phyloP scores from a whole-genome alignment of 805 yeast genomes.

The Candida pini region DNA sequence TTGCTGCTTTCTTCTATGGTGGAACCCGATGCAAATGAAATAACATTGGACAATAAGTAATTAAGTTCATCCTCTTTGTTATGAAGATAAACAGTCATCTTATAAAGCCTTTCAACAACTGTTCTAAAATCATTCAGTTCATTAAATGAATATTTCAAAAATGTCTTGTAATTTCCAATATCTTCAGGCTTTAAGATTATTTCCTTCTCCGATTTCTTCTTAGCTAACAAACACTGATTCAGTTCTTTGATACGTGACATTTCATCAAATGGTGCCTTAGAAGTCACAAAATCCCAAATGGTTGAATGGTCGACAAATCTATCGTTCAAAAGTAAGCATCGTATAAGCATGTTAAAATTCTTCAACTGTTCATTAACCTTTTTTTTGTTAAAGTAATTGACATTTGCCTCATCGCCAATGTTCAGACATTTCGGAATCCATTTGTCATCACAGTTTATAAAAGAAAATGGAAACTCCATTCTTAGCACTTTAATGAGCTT shows the following conservation, averaged over 20 bases:
- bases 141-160: slow-evolving; percentile 39
- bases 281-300: slow-evolving; percentile 37
- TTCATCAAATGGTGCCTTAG: slow-evolving; percentile 23
- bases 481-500: slow-evolving; percentile 31
- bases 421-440: slow-evolving; percentile 21
- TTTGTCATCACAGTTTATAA: slow-evolving; percentile 15
- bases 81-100: slow-evolving; percentile 8
- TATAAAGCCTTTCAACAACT: slow-evolving; percentile 31
- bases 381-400: slow-evolving; percentile 34
- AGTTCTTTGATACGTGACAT: slow-evolving; percentile 10
- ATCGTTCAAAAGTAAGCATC: slow-evolving; percentile 35
- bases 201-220: not conserved
- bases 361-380: slow-evolving; percentile 43
- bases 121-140: slow-evolving; percentile 34
- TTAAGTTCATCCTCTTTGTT: slow-evolving; percentile 31
- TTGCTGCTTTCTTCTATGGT: slow-evolving; percentile 1
- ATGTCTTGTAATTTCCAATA: slow-evolving; percentile 40
- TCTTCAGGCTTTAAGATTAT: slow-evolving; percentile 30
- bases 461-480: slow-evolving; percentile 31
- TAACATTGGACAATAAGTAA: slow-evolving; percentile 6
- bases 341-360: slow-evolving; percentile 43
- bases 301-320: slow-evolving; percentile 31
- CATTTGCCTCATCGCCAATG: slow-evolving; percentile 17
- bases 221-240: not conserved
- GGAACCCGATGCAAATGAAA: slow-evolving; percentile 10